Conservation (phyloP, 2,329 filamentous ascomycete species). For the Ophiostoma ips region DNA sequence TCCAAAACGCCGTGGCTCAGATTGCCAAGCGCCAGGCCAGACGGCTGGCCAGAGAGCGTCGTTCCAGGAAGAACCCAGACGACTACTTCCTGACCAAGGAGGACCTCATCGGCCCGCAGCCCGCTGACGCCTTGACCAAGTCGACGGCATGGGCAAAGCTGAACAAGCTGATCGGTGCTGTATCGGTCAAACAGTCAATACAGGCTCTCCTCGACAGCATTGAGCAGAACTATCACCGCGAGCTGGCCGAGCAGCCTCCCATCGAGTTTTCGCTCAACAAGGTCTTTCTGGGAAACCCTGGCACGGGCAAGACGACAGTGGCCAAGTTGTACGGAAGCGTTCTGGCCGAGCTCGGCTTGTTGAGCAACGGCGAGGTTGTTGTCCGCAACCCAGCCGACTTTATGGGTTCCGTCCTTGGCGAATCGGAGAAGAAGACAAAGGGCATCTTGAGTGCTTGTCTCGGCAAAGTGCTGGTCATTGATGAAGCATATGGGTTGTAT, state of each 20-base stretch:
- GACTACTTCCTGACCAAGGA: constrained; percentile 48
- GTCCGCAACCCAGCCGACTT: constrained; percentile 64
- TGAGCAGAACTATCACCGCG: constrained; percentile 49
- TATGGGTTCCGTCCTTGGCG: constrained; percentile 46
- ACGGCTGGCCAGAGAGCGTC: constrained; percentile 36
- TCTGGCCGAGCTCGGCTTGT: constrained; percentile 49
- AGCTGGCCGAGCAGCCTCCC: constrained; percentile 44
- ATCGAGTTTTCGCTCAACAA: constrained; percentile 51
- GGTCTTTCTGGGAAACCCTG: constrained; percentile 57
- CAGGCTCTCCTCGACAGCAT: constrained; percentile 45
- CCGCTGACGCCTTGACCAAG: constrained; percentile 33
- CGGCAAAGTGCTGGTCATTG: constrained; percentile 68
- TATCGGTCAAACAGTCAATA: constrained; percentile 48
- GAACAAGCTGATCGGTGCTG: constrained; percentile 43
- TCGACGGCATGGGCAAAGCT: constrained; percentile 45
- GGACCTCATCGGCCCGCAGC: constrained; percentile 60
- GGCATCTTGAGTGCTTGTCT: constrained; percentile 49
- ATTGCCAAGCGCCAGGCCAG: constrained; percentile 46
- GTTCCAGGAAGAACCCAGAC: constrained; percentile 27
- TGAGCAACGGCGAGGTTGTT: constrained; percentile 58
- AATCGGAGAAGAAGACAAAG: constrained; percentile 59
- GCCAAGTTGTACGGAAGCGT: constrained; percentile 60
- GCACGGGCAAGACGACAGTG: constrained; percentile 64
- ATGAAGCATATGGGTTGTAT: constrained; percentile 61
- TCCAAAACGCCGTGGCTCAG: constrained; percentile 44